Evolutionary conservation across 169 alveolate species (phyloP), one percentile per base, ranked within the genome.

Genomic region (Eimeria maxima): DNA sequence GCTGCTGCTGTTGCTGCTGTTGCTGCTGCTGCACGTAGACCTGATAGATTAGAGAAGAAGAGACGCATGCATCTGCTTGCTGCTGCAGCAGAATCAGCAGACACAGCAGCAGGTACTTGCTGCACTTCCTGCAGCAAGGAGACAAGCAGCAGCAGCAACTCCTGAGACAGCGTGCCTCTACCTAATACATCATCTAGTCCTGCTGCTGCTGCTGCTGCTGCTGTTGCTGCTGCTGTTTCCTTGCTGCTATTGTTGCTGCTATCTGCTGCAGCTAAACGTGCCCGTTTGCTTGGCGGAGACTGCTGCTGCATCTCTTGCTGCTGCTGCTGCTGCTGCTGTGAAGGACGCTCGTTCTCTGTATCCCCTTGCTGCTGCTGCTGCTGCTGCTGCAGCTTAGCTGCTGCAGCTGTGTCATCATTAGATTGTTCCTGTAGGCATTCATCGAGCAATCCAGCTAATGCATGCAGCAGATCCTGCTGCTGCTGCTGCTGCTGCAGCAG

Each of bases 41-140:
- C 89, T 69, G 89, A 78, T n/a, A 78, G 89, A 44, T 78, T 38
- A 24, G 89, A 78, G 44, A 78, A 78, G 89, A 44, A 78, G 44
- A 78, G 89, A 27, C 89, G 89, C 89, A 76, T 10, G 87, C 87
- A 76, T 57, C 87, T 76, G 87, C 60, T 76, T 76, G 87, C 87
- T 76, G 87, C 87, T 76, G 87, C 87, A 76, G 87, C 87, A 76
- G 87, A 76, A 16, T 76, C 87, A 20, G 87, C 63, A 33, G 63
- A 76, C 33, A 76, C 11, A 50, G 5, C 57, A 7, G 57, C 57
- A 50, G 57, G 57, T 5, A 50, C 11, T 50, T 5, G 57, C 57
- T 50, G 57, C 47, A 78, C 67, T 22, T 47, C 45, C 67, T 78
- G 89, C 89, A 78, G 89, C 89, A 76, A 22, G 29, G 87, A 27